Base-by-base conservation (phyloP, 2,329 filamentous ascomycete species). In the Ophiostoma australiae region DNA sequence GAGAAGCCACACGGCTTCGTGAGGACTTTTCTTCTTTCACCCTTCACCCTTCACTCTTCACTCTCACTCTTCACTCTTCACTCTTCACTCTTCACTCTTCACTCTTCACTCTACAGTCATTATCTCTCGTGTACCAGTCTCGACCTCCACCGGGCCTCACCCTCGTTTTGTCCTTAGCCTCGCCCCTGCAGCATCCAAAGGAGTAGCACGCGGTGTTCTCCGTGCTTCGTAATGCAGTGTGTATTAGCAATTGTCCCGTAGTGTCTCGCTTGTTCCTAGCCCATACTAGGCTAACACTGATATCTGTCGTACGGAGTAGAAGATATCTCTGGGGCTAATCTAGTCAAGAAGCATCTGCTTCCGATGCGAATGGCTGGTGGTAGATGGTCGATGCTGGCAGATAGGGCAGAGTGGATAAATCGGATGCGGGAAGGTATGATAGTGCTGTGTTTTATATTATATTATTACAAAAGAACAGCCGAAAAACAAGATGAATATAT, bases 191-290 rank as follows among this genome's bases (percentile, higher is more conserved):
- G n/a, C 52, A 58, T 6, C 15, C 44, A 17, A 48, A 15, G 8
- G 23, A 58, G 23, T 58, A 58, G 52, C 52, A n/a, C 27, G 23
- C 52, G 52, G 52, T 58, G n/a, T 58, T 58, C 52, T 27, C 52
- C 52, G 52, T 58, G 4, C n/a, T 15, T 27, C n/a, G 52, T 48
- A 48, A 3, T 48, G 20, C 2, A 6, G 5, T 20, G 17, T n/a
- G 17, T 48, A 4, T 48, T 48, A 48, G 44, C 44, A n/a, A 39
- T 6, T 39, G 13, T 39, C 37, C 7, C 37, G 37, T 11, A 48
- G 44, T n/a, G 4, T n/a, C 23, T 27, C 52, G 52, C 52, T 58
- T 58, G 52, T 58, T 58, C 20, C 17, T 58, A 58, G 52, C 52
- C 23, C 27, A 11, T 13, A 58, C 52, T 11, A 8, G 48, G 52